A percentile compares a stretch with the other conserved stretches of the same genome.
These are phyloP conservation scores for Oryza meyeriana DNA, from an alignment of 176 grass and related monocot genomes.

Conservation along the genomic window DNA sequence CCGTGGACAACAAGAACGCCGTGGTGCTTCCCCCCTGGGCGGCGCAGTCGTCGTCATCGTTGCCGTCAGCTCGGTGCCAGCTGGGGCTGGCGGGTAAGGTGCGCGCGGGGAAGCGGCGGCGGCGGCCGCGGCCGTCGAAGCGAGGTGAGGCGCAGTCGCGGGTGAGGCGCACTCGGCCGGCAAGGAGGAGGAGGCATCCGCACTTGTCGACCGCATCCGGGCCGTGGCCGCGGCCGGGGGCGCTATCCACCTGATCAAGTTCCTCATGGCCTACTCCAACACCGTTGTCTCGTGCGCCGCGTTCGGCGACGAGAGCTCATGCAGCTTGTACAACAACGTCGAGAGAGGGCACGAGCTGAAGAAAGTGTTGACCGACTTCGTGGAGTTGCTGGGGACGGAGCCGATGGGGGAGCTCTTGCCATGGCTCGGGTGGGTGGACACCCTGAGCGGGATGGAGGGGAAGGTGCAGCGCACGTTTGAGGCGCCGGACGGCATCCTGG, in stretches of 20 bases:
- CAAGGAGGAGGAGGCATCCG: conserved; percentile 24
- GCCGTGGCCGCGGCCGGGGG: not conserved
- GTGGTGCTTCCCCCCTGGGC: not conserved
- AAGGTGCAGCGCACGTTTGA: conserved; percentile 21
- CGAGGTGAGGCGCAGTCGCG: too few species aligned
- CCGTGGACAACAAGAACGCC: not conserved
- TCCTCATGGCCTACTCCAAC: conserved; percentile 12
- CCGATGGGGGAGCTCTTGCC: conserved; percentile 36
- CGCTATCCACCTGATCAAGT: not conserved
- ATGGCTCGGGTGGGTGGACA: conserved; percentile 46
- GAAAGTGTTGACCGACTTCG: not conserved
- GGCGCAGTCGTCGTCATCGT: not conserved
- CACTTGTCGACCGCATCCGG: conserved; percentile 3
- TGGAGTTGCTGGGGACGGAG: not conserved
- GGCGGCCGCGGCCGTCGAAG: conserved; percentile 64
- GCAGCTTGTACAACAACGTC: not conserved
- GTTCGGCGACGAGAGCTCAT: not conserved
- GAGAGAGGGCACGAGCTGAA: not conserved
- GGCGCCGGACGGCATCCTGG: too few species aligned
- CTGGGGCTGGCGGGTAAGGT: conserved; percentile 10
- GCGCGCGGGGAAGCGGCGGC: conserved; percentile 56
- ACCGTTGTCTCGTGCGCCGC: not conserved
- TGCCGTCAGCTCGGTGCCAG: not conserved
- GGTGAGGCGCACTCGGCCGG: too few species aligned
- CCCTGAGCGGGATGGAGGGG: not conserved